Percentiles rank a stretch among this genome's conserved stretches.
phyloP scores from a whole-genome alignment of 2,329 filamentous ascomycete species.

The Talaromyces amestolkiae region DNA sequence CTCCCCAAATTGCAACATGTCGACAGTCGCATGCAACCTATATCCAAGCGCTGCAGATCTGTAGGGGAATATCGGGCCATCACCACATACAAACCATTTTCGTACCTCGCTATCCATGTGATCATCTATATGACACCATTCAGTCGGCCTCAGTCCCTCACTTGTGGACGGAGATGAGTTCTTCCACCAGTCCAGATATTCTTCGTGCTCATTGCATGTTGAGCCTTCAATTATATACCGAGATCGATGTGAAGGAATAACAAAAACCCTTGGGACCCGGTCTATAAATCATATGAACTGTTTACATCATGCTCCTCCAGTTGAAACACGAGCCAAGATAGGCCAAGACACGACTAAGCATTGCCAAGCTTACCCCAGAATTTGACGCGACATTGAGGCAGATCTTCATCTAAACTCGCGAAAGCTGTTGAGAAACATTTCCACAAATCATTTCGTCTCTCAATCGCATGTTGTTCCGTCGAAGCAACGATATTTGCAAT shows the following conservation, averaged over 20 bases:
- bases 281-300: not conserved
- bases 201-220: not conserved
- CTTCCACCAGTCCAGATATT: not conserved
- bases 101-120: not conserved
- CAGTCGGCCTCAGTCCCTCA: not conserved
- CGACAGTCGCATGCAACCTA: not conserved
- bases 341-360: not conserved
- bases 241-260: not conserved
- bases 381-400: not conserved
- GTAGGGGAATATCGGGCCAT: not conserved
- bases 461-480: not conserved
- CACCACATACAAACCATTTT: not conserved
- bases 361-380: conserved; percentile 1
- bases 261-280: not conserved
- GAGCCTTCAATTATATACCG: not conserved
- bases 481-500: not conserved
- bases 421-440: not conserved
- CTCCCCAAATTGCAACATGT: not conserved
- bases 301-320: not conserved
- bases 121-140: not conserved
- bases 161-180: not conserved
- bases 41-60: conserved; percentile 1
- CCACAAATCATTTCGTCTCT: not conserved
- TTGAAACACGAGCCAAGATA: not conserved
- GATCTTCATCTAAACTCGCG: not conserved